Conservation (phyloP, 768 basidiomycete species). For the Collybiopsis confluens region DNA sequence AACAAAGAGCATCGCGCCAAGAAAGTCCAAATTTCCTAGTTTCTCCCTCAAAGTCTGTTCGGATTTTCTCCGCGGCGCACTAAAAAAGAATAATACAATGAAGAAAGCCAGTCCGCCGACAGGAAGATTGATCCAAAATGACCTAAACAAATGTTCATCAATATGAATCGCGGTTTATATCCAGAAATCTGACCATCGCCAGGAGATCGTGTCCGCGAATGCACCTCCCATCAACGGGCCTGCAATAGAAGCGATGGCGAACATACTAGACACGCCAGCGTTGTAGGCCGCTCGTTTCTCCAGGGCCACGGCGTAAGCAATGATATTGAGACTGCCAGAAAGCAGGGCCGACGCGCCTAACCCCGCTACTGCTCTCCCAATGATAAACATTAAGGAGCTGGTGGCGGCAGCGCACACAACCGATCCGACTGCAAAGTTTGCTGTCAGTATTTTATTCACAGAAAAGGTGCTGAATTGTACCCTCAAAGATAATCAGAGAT, state of each 20-base stretch:
- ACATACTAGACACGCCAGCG: slow-evolving; percentile 34
- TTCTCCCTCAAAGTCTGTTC: slow-evolving; percentile 2
- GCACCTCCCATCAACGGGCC: slow-evolving; percentile 25
- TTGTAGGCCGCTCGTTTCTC: slow-evolving; percentile 20
- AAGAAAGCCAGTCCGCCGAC: slow-evolving; percentile 15
- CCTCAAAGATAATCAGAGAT: slow-evolving; percentile 22
- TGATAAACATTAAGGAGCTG: slow-evolving; percentile 23
- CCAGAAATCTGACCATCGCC: slow-evolving; percentile 10
- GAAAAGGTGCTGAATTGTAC: slow-evolving; percentile 21
- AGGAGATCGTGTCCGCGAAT: slow-evolving; percentile 19
- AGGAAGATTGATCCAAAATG: slow-evolving; percentile 14
- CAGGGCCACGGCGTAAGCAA: slow-evolving; percentile 13
- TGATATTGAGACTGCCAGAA: neutral
- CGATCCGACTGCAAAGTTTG: slow-evolving; percentile 34
- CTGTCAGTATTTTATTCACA: slow-evolving; percentile 17
- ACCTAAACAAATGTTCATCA: neutral
- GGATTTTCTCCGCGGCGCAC: neutral
- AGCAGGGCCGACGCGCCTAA: slow-evolving; percentile 34
- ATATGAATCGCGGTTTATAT: neutral
- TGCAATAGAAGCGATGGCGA: slow-evolving; percentile 12
- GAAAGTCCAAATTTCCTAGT: slow-evolving; percentile 5
- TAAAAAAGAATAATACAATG: slow-evolving; percentile 10
- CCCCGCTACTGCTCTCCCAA: slow-evolving; percentile 41
- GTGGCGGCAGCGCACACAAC: slow-evolving; percentile 32
- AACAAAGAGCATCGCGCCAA: slow-evolving; percentile 7